Percentiles rank a stretch among this genome's conserved stretches.
Evolutionary conservation across 805 yeast genomes (phyloP).

Genomic region (Starmerella bombi): DNA sequence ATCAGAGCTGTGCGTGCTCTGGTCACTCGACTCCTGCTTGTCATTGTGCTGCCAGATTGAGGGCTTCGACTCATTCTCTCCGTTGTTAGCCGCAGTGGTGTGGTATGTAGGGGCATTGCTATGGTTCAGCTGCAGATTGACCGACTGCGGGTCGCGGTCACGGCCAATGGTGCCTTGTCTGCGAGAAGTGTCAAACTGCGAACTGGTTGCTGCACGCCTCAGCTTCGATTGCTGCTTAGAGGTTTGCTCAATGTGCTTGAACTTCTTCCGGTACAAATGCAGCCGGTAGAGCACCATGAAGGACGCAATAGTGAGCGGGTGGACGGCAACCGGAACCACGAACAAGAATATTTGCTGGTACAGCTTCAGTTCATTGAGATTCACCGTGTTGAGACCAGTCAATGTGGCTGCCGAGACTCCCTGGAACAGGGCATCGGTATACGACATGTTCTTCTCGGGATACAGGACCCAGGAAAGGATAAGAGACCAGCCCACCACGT

Average conservation of each 20-base stretch:
- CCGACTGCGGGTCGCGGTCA: background rate
- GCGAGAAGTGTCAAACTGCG: slow-evolving; percentile 29
- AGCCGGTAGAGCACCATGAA: slow-evolving; percentile 61
- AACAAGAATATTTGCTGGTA: slow-evolving; percentile 75
- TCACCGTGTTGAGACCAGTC: slow-evolving; percentile 78
- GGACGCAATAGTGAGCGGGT: slow-evolving; percentile 83
- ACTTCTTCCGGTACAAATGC: slow-evolving; percentile 78
- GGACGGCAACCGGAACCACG: slow-evolving; percentile 49
- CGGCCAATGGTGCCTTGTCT: slow-evolving; percentile 1
- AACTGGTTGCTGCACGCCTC: slow-evolving; percentile 64
- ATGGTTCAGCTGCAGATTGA: slow-evolving; percentile 5
- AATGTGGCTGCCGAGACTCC: slow-evolving; percentile 73
- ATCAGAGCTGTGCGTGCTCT: background rate
- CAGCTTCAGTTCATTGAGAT: slow-evolving; percentile 46
- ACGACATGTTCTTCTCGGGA: slow-evolving; percentile 51
- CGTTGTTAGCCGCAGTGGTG: background rate
- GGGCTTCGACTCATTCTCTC: background rate
- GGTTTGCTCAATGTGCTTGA: slow-evolving; percentile 63
- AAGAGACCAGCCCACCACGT: slow-evolving; percentile 46
- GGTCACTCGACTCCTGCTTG: background rate
- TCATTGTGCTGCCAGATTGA: background rate
- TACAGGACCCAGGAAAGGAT: slow-evolving; percentile 64
- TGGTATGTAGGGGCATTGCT: background rate
- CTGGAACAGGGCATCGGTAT: slow-evolving; percentile 70
- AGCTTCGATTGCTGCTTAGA: slow-evolving; percentile 70